These are phyloP conservation scores for Boletus sp. DNA, from an alignment of 1,284 basidiomycete genomes.

Conservation along the genomic window DNA sequence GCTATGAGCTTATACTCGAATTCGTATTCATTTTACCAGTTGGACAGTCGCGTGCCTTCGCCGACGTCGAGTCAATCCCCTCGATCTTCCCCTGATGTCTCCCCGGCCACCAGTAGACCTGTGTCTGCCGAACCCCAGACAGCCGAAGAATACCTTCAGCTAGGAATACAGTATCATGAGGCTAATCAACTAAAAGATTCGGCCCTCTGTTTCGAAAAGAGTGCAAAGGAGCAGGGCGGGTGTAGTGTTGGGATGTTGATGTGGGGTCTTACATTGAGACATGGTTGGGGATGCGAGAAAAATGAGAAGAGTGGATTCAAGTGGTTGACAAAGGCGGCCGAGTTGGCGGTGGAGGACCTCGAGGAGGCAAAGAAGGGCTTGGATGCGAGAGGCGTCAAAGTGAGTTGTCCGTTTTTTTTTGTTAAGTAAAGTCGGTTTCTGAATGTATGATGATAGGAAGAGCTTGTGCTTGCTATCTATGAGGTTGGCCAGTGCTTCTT, in stretches of 20 bases:
- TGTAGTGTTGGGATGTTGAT: slow-evolving; percentile 91
- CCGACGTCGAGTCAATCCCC: slow-evolving; percentile 35
- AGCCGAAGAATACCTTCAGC: slow-evolving; percentile 64
- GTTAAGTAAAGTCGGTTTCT: neutral
- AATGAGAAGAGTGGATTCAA: slow-evolving; percentile 77
- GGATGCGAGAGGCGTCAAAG: slow-evolving; percentile 42
- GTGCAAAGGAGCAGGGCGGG: slow-evolving; percentile 73
- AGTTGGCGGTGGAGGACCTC: slow-evolving; percentile 76
- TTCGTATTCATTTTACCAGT: slow-evolving; percentile 61
- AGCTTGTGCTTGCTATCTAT: slow-evolving; percentile 86
- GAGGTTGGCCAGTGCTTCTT: slow-evolving; percentile 93
- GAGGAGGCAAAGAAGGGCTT: slow-evolving; percentile 51
- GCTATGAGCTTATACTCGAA: slow-evolving; percentile 58
- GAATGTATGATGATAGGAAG: slow-evolving; percentile 45
- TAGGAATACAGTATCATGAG: slow-evolving; percentile 83
- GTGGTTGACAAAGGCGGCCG: slow-evolving; percentile 82
- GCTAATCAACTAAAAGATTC: slow-evolving; percentile 72
- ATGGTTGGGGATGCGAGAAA: slow-evolving; percentile 85
- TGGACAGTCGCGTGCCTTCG: slow-evolving; percentile 43
- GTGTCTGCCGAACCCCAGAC: slow-evolving; percentile 32
- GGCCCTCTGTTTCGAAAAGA: slow-evolving; percentile 77
- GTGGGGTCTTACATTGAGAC: slow-evolving; percentile 85
- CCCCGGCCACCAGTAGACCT: slow-evolving; percentile 20
- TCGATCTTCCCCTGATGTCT: slow-evolving; percentile 17
- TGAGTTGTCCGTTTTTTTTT: slow-evolving; percentile 21